Percentiles rank a stretch among this genome's conserved stretches.
phyloP scores from a whole-genome alignment of 2,329 filamentous ascomycete species.

The Claviceps cyperi region DNA sequence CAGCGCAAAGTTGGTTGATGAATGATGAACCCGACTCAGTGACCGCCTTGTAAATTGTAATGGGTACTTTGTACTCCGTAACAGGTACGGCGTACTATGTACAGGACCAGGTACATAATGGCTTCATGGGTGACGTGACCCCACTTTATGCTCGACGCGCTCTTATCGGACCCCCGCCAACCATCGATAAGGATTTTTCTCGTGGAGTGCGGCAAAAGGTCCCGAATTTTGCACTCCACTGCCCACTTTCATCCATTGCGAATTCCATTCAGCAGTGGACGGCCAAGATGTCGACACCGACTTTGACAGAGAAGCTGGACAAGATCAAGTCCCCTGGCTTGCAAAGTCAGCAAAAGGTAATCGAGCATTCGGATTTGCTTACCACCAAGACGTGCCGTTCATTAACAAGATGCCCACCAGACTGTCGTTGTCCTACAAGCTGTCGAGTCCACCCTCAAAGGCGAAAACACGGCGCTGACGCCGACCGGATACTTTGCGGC shows the following conservation, averaged over 20 bases:
- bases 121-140: too few relatives aligned
- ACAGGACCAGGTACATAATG: too few relatives aligned
- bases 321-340: slow-evolving; percentile 96
- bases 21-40: too few relatives aligned
- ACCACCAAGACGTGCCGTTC: neutral
- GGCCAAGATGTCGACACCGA: slow-evolving; percentile 26
- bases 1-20: too few relatives aligned
- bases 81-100: too few relatives aligned
- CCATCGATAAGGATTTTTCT: slow-evolving; percentile 13
- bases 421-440: slow-evolving; percentile 77
- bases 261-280: slow-evolving; percentile 2
- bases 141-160: neutral
- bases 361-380: slow-evolving; percentile 8
- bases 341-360: slow-evolving; percentile 84
- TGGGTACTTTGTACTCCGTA: too few relatives aligned
- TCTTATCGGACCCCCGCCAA: slow-evolving; percentile 9
- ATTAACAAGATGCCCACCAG: slow-evolving; percentile 25
- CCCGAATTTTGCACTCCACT: slow-evolving; percentile 4
- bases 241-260: neutral
- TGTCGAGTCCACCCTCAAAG: slow-evolving; percentile 82
- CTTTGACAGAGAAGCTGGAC: slow-evolving; percentile 78
- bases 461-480: slow-evolving; percentile 70
- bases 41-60: too few relatives aligned
- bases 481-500: slow-evolving; percentile 92
- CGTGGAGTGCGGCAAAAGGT: neutral